Conservation (phyloP, 169 alveolate genomes). For the Eimeria necatrix region DNA sequence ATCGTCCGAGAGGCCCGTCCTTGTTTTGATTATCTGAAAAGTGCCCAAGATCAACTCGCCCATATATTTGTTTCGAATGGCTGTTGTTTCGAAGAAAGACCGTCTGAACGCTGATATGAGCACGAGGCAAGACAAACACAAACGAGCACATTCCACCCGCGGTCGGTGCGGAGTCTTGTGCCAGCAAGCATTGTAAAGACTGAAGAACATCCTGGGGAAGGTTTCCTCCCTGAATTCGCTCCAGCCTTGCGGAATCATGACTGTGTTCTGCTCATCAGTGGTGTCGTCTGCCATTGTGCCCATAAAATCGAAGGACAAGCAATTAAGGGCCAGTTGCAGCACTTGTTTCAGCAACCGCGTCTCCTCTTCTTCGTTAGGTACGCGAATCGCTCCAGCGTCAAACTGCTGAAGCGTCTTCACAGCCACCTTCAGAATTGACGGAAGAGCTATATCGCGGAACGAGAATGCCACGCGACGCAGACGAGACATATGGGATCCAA, state of each 20-base stretch:
- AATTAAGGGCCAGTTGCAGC: constrained; percentile 92
- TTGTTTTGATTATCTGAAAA: constrained; percentile 90
- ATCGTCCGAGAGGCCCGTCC: constrained; percentile 93
- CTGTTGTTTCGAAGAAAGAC: constrained; percentile 93
- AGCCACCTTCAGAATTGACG: constrained; percentile 91
- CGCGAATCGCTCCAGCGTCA: constrained; percentile 87
- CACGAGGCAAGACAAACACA: constrained; percentile 92
- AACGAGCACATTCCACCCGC: constrained; percentile 89
- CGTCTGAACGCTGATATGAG: constrained; percentile 92
- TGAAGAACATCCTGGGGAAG: constrained; percentile 89
- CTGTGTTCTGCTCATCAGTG: constrained; percentile 95
- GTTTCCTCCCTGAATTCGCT: constrained; percentile 91
- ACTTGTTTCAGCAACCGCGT: constrained; percentile 91
- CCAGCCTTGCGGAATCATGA: constrained; percentile 96
- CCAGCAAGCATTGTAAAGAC: constrained; percentile 89
- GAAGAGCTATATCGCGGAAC: constrained; percentile 95
- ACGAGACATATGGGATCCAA: constrained; percentile 85
- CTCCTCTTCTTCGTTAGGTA: constrained; percentile 88
- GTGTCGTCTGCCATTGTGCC: constrained; percentile 97
- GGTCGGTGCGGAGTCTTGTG: constrained; percentile 70
- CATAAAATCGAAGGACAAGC: constrained; percentile 96
- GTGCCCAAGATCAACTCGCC: constrained; percentile 93
- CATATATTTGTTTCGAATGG: constrained; percentile 90
- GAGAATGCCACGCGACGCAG: constrained; percentile 92
- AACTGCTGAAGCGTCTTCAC: constrained; percentile 84